A percentile compares a stretch with the other conserved stretches of the same genome.
These are phyloP conservation scores for Annona squamosa DNA, from an alignment of 164 flowering plant species.

Conservation along the genomic window DNA sequence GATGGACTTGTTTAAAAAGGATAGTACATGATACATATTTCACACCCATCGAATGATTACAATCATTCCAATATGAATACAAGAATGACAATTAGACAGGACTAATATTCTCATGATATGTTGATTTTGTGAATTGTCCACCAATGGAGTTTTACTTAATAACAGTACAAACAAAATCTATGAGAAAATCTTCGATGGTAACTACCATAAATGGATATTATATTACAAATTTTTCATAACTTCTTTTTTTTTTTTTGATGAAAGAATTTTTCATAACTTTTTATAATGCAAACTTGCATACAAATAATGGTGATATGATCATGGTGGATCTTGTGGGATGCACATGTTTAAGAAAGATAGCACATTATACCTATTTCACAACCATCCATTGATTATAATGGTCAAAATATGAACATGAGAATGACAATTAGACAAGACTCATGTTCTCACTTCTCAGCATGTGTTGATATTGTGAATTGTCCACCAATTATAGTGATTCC, in stretches of 20 bases:
- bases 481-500: background rate
- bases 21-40: background rate
- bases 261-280: background rate
- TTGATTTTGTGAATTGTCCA: conserved; percentile 5
- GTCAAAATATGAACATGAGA: background rate
- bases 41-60: background rate
- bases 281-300: background rate
- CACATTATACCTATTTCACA: background rate
- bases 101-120: too few relatives aligned
- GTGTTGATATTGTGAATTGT: too few relatives aligned
- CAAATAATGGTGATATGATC: background rate
- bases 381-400: background rate
- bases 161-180: conserved; percentile 23
- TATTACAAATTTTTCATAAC: background rate
- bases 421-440: too few relatives aligned
- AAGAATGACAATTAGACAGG: too few relatives aligned
- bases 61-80: background rate
- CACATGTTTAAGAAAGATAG: background rate
- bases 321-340: background rate
- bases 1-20: background rate
- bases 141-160: conserved; percentile 79
- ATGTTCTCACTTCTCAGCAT: too few relatives aligned
- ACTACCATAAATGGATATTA: background rate
- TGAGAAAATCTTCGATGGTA: background rate
- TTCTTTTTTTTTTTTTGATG: too few relatives aligned